Conservation (phyloP, 73 alveolate genomes). For the Loxodes magnus region DNA sequence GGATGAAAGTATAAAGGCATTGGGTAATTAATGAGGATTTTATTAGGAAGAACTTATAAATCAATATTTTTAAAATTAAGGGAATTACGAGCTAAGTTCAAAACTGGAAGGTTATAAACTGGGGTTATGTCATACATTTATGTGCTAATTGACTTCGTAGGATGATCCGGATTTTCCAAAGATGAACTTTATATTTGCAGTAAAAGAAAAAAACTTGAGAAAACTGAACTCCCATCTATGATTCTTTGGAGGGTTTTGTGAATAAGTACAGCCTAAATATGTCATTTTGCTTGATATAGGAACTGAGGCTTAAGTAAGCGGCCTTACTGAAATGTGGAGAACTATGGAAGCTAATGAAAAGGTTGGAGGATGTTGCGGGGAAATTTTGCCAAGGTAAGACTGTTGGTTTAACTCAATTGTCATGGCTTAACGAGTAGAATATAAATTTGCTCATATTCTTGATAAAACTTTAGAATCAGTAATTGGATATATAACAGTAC, state of each 20-base stretch:
- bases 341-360: neutral
- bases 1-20: too few relatives aligned
- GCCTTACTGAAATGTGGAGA: neutral
- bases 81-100: too few relatives aligned
- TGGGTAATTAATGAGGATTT: too few relatives aligned
- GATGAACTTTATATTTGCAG: conserved; percentile 28
- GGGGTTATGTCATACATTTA: too few relatives aligned
- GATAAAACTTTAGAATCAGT: conserved; percentile 6
- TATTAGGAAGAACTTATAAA: too few relatives aligned
- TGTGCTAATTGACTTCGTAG: too few relatives aligned
- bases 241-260: conserved; percentile 26
- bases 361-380: conserved; percentile 14
- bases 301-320: conserved; percentile 11
- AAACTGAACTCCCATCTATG: conserved; percentile 37
- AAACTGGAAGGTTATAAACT: too few relatives aligned
- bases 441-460: conserved; percentile 7
- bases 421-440: conserved; percentile 1
- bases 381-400: conserved; percentile 1
- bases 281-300: conserved; percentile 33
- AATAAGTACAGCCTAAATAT: conserved; percentile 22
- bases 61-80: too few relatives aligned
- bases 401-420: neutral
- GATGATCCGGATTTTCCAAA: too few relatives aligned
- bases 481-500: conserved; percentile 16
- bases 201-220: conserved; percentile 32